phyloP scores from a whole-genome alignment of 2,329 filamentous ascomycete species.

The Fusarium oligoseptatum region DNA sequence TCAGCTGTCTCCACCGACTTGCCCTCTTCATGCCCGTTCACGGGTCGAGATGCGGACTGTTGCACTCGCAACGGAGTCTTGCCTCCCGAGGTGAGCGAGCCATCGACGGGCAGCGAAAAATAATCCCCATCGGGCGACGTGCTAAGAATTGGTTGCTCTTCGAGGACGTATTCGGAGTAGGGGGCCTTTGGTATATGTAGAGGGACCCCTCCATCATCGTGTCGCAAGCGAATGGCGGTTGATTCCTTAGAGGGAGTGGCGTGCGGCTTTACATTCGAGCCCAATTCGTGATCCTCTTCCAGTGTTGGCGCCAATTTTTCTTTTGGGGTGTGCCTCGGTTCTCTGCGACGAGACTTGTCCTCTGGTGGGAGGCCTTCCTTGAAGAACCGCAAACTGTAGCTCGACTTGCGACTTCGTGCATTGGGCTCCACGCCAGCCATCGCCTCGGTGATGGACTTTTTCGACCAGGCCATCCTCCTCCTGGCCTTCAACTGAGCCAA shows the following conservation, averaged over 20 bases:
- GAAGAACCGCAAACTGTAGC: conserved; percentile 76
- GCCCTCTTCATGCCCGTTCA: conserved; percentile 39
- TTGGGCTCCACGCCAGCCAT: conserved; percentile 73
- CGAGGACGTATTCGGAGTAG: conserved; percentile 4
- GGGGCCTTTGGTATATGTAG: conserved; percentile 10
- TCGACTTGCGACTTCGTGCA: conserved; percentile 75
- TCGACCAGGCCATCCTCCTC: conserved; percentile 71
- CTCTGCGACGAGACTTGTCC: conserved; percentile 68
- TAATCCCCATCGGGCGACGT: conserved; percentile 44
- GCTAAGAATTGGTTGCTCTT: conserved; percentile 36
- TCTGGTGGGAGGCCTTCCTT: conserved; percentile 73
- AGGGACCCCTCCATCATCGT: conserved; percentile 29
- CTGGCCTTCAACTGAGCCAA: conserved; percentile 64
- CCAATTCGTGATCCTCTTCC: conserved; percentile 47
- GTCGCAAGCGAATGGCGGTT: conserved; percentile 18
- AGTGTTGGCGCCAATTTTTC: conserved; percentile 58
- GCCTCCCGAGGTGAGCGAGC: conserved; percentile 11
- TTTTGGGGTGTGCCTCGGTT: conserved; percentile 53
- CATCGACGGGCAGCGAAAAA: conserved; percentile 39
- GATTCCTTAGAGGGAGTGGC: conserved; percentile 14
- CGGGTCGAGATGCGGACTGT: conserved; percentile 26
- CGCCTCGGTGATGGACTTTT: conserved; percentile 73
- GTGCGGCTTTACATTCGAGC: not conserved
- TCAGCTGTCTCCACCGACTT: conserved; percentile 38
- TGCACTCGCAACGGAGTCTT: conserved; percentile 33